Conservation (phyloP, 192 early-diverging fungal species). For the Coemansia sp. region DNA sequence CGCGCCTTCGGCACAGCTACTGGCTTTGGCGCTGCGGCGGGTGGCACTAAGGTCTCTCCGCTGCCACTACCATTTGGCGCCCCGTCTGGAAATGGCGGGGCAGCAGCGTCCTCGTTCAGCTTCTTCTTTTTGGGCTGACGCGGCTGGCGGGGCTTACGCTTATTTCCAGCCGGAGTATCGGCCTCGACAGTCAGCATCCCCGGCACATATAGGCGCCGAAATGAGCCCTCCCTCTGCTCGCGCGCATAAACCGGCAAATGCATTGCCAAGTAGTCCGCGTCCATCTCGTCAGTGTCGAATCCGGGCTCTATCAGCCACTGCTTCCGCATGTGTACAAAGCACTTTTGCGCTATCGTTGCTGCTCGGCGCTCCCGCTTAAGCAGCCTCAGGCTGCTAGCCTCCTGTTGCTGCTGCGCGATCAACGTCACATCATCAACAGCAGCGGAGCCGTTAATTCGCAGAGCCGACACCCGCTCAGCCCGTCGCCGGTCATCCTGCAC, state of each 20-base stretch:
- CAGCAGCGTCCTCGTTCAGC: not conserved
- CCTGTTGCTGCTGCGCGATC: conserved; percentile 31
- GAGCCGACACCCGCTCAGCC: conserved; percentile 10
- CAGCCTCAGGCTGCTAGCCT: conserved; percentile 5
- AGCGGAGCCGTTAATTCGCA: conserved; percentile 7
- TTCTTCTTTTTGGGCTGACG: conserved; percentile 42
- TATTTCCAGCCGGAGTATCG: conserved; percentile 21
- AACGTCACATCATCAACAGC: conserved; percentile 24
- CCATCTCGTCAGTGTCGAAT: conserved; percentile 47
- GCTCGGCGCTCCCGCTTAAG: conserved; percentile 33
- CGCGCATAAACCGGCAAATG: conserved; percentile 45
- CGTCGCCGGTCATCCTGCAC: conserved; percentile 37
- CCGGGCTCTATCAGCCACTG: conserved; percentile 41
- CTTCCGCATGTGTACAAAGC: conserved; percentile 39
- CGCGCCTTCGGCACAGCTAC: not conserved
- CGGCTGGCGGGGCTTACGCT: conserved; percentile 50
- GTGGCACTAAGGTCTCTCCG: not conserved
- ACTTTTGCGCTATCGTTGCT: conserved; percentile 33
- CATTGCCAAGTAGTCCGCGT: conserved; percentile 49
- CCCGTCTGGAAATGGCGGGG: not conserved
- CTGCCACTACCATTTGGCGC: conserved; percentile 8
- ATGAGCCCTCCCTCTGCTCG: conserved; percentile 19
- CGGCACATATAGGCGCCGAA: conserved; percentile 45
- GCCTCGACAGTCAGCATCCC: conserved; percentile 19
- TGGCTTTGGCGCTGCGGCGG: not conserved